Percentiles rank a stretch among this genome's conserved stretches.
Evolutionary conservation across 106 monocot species (phyloP).

Genomic region (Dendrobium huoshanense): DNA sequence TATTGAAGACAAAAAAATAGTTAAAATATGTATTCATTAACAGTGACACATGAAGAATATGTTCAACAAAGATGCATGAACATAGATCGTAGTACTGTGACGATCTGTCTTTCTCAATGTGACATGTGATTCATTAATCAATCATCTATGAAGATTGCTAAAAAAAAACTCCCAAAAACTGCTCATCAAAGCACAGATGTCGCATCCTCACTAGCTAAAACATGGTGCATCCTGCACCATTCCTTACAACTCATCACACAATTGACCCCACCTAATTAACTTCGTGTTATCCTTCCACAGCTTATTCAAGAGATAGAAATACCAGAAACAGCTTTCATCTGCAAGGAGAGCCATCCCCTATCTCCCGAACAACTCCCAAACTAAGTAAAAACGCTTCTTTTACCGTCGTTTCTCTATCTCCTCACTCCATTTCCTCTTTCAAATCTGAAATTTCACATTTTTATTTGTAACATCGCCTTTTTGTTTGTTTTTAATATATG

Average conservation of each 20-base stretch:
- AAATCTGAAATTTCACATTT: neutral
- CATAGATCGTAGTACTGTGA: too few species aligned
- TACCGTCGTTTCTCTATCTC: neutral
- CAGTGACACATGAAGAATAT: too few species aligned
- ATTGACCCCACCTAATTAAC: neutral
- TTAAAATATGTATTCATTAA: too few species aligned
- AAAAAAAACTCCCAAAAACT: too few species aligned
- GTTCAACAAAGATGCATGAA: too few species aligned
- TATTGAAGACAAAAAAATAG: too few species aligned
- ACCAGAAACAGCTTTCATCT: slow-evolving; percentile 1
- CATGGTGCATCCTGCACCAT: neutral
- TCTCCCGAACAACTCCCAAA: neutral
- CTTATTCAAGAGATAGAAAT: neutral
- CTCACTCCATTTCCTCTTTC: neutral
- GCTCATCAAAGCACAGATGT: neutral
- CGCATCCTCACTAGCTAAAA: neutral
- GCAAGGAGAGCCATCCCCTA: neutral
- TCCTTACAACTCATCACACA: neutral
- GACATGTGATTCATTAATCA: too few species aligned
- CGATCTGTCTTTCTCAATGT: too few species aligned
- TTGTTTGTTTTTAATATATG: neutral
- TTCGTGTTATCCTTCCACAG: neutral
- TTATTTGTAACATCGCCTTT: neutral
- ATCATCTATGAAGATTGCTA: too few species aligned
- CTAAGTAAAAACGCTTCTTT: neutral